Percentiles rank a stretch among this genome's conserved stretches.
Conservation (phyloP, 73 alveolate species). For the Diophrys appendiculata region DNA sequence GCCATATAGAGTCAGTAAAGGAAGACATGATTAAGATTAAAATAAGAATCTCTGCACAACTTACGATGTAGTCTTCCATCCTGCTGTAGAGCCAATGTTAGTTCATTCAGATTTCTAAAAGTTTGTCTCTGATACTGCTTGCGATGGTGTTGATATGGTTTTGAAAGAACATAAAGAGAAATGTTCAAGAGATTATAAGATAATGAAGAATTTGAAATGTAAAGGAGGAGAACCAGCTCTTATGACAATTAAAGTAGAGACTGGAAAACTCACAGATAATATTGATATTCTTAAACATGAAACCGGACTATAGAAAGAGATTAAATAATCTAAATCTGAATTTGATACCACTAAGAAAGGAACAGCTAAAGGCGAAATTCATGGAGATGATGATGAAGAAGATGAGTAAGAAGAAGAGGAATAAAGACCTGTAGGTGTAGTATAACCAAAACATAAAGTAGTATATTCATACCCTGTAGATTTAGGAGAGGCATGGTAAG, state of each 20-base stretch:
- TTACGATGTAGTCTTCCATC: conserved; percentile 88
- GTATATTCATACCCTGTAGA: conserved; percentile 86
- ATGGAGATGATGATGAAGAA: conserved; percentile 67
- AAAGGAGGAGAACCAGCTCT: conserved; percentile 92
- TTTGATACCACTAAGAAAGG: conserved; percentile 40
- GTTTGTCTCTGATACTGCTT: conserved; percentile 86
- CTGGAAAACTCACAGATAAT: conserved; percentile 47
- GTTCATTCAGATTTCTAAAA: conserved; percentile 72
- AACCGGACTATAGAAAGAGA: conserved; percentile 78
- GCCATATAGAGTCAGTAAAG: conserved; percentile 91
- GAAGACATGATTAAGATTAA: conserved; percentile 91
- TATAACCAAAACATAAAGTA: conserved; percentile 75
- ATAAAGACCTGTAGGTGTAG: conserved; percentile 52
- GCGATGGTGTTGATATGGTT: conserved; percentile 82
- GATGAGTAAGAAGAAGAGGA: conserved; percentile 64
- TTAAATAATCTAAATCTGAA: conserved; percentile 29
- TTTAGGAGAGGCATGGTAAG: conserved; percentile 42
- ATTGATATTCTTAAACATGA: conserved; percentile 63
- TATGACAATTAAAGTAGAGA: conserved; percentile 64
- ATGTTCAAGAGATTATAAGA: conserved; percentile 88
- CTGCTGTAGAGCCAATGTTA: conserved; percentile 66
- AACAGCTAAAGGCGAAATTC: conserved; percentile 43
- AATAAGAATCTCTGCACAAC: conserved; percentile 89
- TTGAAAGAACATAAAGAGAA: conserved; percentile 90
- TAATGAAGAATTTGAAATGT: conserved; percentile 90